Evolutionary conservation across 495 filamentous ascomycete species (phyloP), one percentile per base, ranked within the genome.

Genomic region (Aspergillus leporis): DNA sequence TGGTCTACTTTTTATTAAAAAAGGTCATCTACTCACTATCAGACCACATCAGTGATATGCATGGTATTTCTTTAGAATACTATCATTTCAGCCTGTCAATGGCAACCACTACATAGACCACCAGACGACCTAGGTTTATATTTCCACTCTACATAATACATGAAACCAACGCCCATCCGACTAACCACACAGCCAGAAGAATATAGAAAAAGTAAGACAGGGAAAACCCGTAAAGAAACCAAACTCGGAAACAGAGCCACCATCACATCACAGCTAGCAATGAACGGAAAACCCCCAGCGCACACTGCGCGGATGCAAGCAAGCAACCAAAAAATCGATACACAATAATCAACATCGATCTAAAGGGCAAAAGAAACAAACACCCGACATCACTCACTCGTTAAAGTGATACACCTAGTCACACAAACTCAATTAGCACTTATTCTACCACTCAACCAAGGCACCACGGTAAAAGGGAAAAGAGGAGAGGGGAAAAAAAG

Each of bases 341-440:
- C n/a, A n/a, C n/a, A n/a, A n/a, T n/a, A n/a, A n/a, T n/a, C n/a
- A n/a, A n/a, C n/a, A 49, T 43, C 40, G 2, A 43, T 28, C 25
- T 28, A 32, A 58, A 41, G 32, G 48, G 40, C 51, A 43, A 53
- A 53, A 53, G 54, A 32, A 34, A 50, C 22, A 50, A 51, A 34
- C 13, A 28, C 23, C 30, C 12, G 41, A 23, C 31, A 9, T 40
- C 49, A 45, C 51, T 83, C 82, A 94, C 78, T 94, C 90, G 71
- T 94, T 93, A 77, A 92, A 93, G 74, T 94, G 90, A 72, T 92
- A 94, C 56, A 94, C 88, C 90, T 94, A 48, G 30, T 6, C 30
- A 32, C 70, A n/a, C n/a, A n/a, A 23, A 70, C 61, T 28, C 64
- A 34, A 51, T 51, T 49, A 49, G 46, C 46, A 49, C 13, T 21